Percentiles rank a stretch among this genome's conserved stretches.
phyloP scores from a whole-genome alignment of 352 stramenopile genomes.

The Phytophthora nicotianae region DNA sequence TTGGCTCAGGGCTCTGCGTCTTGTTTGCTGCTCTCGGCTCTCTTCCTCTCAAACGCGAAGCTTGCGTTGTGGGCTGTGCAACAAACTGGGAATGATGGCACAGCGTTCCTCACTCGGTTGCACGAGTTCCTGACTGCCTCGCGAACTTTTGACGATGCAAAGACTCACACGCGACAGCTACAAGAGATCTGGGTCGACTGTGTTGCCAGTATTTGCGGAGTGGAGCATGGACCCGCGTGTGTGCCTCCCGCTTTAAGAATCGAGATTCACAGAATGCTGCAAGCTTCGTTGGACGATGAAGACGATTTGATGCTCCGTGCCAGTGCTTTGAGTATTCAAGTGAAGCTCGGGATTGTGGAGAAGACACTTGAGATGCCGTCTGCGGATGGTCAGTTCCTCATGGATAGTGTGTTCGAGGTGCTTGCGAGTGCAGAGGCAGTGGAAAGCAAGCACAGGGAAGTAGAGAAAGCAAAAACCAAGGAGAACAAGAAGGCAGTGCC shows the following conservation, averaged over 20 bases:
- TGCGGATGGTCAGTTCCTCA: conserved; percentile 63
- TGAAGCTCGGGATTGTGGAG: conserved; percentile 85
- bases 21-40: conserved; percentile 71
- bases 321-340: conserved; percentile 79
- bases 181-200: conserved; percentile 86
- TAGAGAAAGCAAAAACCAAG: conserved; percentile 28
- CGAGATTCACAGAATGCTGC: conserved; percentile 82
- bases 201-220: conserved; percentile 77
- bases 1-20: conserved; percentile 65
- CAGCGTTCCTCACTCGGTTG: conserved; percentile 51
- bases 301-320: conserved; percentile 76
- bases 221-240: conserved; percentile 70
- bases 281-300: conserved; percentile 67
- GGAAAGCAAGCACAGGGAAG: conserved; percentile 43
- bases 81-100: conserved; percentile 66
- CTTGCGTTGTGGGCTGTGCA: conserved; percentile 79
- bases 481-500: conserved; percentile 23
- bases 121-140: conserved; percentile 71
- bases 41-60: conserved; percentile 86
- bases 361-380: conserved; percentile 78
- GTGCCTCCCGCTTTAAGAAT: conserved; percentile 69
- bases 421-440: conserved; percentile 64
- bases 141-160: conserved; percentile 45
- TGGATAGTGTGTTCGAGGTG: conserved; percentile 78
- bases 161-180: conserved; percentile 54